Percentiles rank a stretch among this genome's conserved stretches.
Evolutionary conservation across 2,329 filamentous ascomycete genomes (phyloP).

Genomic region (Septoria linicola): DNA sequence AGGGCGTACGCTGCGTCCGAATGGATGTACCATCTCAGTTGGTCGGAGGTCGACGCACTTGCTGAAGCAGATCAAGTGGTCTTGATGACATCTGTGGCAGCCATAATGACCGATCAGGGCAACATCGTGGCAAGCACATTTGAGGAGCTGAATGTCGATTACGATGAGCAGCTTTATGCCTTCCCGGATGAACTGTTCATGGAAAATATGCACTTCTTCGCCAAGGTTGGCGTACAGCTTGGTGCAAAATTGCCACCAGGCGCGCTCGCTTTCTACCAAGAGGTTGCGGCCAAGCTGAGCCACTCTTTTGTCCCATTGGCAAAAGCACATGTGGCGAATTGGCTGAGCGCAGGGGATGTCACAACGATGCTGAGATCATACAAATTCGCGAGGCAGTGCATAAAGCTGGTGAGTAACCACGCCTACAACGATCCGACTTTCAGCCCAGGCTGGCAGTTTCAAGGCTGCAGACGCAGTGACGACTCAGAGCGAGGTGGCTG

Average conservation of each 20-base stretch:
- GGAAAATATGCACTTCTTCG: neutral
- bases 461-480: too few relatives aligned
- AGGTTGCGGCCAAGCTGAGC: neutral
- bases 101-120: constrained; percentile 8
- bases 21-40: constrained; percentile 10
- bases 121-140: neutral
- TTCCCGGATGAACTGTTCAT: neutral
- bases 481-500: too few relatives aligned
- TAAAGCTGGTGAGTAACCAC: constrained; percentile 6
- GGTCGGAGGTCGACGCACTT: neutral
- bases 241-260: neutral
- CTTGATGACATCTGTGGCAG: neutral
- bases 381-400: constrained; percentile 4
- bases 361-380: neutral
- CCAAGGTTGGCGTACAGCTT: neutral
- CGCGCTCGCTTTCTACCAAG: neutral
- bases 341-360: neutral
- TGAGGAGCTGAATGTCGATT: constrained; percentile 7
- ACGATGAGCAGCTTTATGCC: neutral
- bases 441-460: too few relatives aligned
- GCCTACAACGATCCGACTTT: too few relatives aligned
- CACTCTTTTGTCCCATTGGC: constrained; percentile 4
- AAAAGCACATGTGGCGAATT: constrained; percentile 5
- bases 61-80: neutral
- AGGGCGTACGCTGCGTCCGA: constrained; percentile 4